Conservation (phyloP, 495 filamentous ascomycete genomes). For the Bacidia gigantensis region DNA sequence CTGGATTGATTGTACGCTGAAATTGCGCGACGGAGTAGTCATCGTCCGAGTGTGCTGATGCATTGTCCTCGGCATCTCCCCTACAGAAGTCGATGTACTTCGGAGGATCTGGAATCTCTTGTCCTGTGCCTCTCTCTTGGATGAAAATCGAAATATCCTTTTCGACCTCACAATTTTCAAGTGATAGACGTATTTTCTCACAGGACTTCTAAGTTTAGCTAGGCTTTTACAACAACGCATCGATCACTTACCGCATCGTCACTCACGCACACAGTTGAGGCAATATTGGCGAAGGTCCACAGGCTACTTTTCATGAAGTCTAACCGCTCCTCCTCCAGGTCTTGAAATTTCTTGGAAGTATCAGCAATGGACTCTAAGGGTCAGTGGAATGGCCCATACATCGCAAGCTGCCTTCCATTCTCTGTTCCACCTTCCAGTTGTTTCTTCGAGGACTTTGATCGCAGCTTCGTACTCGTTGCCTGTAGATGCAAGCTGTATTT, state of each 20-base stretch:
- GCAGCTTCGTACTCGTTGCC: constrained; percentile 89
- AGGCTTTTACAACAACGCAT: too few species aligned
- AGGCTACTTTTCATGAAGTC: constrained; percentile 95
- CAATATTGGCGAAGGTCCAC: constrained; percentile 94
- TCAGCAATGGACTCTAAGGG: constrained; percentile 17
- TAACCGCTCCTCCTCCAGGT: constrained; percentile 91
- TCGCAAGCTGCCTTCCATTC: constrained; percentile 98
- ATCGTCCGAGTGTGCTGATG: constrained; percentile 70
- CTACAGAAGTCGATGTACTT: constrained; percentile 98
- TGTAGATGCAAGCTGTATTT: constrained; percentile 79
- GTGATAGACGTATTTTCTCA: constrained; percentile 87
- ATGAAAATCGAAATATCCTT: constrained; percentile 91
- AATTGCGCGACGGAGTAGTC: constrained; percentile 94
- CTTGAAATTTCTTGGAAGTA: constrained; percentile 74
- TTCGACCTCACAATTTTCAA: constrained; percentile 92
- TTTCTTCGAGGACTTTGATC: constrained; percentile 88
- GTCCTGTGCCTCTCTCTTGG: constrained; percentile 75
- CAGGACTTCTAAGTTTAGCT: constrained; percentile 59
- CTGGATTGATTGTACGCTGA: constrained; percentile 85
- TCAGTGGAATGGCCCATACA: constrained; percentile 26
- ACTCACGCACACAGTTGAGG: constrained; percentile 96
- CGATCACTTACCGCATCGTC: constrained; percentile 61
- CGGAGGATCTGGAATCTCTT: constrained; percentile 93
- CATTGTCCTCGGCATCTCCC: constrained; percentile 68
- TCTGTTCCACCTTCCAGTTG: constrained; percentile 88